Conservation (phyloP, 305 asterid genomes). For the Fraxinus ornus region DNA sequence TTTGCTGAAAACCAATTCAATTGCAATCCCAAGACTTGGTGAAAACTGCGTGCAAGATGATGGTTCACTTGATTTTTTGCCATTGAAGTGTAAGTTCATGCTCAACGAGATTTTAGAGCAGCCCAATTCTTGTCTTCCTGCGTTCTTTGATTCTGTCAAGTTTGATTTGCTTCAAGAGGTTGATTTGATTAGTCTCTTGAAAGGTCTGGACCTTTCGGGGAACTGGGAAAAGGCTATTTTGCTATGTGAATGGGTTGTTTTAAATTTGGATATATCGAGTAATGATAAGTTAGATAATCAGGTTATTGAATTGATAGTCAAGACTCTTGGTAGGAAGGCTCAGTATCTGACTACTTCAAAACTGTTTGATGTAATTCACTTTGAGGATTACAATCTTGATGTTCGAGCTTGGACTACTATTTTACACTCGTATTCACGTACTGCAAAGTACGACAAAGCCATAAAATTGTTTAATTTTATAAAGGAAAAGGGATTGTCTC, state of each 20-base stretch:
- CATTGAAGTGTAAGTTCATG: slow-evolving; percentile 64
- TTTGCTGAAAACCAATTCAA: slow-evolving; percentile 34
- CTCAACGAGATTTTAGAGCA: slow-evolving; percentile 54
- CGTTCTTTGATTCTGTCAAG: slow-evolving; percentile 62
- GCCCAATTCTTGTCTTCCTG: slow-evolving; percentile 48
- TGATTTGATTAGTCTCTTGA: slow-evolving; percentile 73
- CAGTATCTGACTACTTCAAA: slow-evolving; percentile 66
- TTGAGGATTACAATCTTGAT: slow-evolving; percentile 58
- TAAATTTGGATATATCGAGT: slow-evolving; percentile 41
- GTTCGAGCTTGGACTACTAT: slow-evolving; percentile 83
- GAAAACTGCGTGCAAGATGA: slow-evolving; percentile 22
- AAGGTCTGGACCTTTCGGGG: slow-evolving; percentile 68
- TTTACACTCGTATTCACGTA: slow-evolving; percentile 74
- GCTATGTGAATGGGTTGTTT: slow-evolving; percentile 85
- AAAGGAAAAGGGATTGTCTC: slow-evolving; percentile 55
- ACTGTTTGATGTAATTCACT: slow-evolving; percentile 72
- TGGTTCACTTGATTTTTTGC: slow-evolving; percentile 67
- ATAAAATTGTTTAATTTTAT: slow-evolving; percentile 63
- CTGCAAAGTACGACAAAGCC: slow-evolving; percentile 80
- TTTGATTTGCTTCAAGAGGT: slow-evolving; percentile 49
- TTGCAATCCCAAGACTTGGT: slow-evolving; percentile 40
- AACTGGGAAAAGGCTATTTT: slow-evolving; percentile 63
- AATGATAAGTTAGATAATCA: slow-evolving; percentile 65
- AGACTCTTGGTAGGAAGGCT: slow-evolving; percentile 81
- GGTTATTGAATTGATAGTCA: slow-evolving; percentile 73